Evolutionary conservation across 1,139 yeast genomes (phyloP).

Genomic region (Yamadazyma pseudoaaseri): DNA sequence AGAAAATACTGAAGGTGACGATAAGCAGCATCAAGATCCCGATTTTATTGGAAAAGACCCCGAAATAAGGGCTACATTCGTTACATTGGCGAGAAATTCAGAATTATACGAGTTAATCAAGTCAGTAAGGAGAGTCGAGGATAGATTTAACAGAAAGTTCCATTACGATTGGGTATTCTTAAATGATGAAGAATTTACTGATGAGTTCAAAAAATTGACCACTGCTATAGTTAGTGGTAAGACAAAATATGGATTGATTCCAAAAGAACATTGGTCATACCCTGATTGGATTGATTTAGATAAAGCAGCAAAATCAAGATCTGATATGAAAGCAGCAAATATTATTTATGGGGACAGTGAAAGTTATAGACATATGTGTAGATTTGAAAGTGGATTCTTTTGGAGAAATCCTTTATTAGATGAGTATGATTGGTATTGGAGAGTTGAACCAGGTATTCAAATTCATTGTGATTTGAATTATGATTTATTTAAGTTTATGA

Average conservation of each 20-base stretch:
- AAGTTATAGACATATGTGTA: conserved; percentile 75
- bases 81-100: conserved; percentile 58
- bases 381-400: conserved; percentile 69
- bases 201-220: conserved; percentile 53
- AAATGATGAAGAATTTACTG: conserved; percentile 60
- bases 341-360: conserved; percentile 63
- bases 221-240: conserved; percentile 54
- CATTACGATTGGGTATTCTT: conserved; percentile 82
- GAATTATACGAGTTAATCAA: conserved; percentile 64
- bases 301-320: conserved; percentile 50
- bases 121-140: conserved; percentile 69
- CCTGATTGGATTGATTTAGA: conserved; percentile 68
- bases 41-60: conserved; percentile 15
- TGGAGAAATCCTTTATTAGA: conserved; percentile 53
- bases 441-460: conserved; percentile 68
- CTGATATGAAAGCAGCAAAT: conserved; percentile 45
- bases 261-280: conserved; percentile 67
- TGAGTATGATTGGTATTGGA: conserved; percentile 66
- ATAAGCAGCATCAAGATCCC: background rate
- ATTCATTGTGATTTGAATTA: conserved; percentile 63
- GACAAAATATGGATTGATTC: conserved; percentile 61
- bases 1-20: background rate
- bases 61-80: conserved; percentile 60
- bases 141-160: conserved; percentile 64
- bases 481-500: conserved; percentile 65